Conservation (phyloP, 495 filamentous ascomycete genomes). For the Aeminium ludgeri region DNA sequence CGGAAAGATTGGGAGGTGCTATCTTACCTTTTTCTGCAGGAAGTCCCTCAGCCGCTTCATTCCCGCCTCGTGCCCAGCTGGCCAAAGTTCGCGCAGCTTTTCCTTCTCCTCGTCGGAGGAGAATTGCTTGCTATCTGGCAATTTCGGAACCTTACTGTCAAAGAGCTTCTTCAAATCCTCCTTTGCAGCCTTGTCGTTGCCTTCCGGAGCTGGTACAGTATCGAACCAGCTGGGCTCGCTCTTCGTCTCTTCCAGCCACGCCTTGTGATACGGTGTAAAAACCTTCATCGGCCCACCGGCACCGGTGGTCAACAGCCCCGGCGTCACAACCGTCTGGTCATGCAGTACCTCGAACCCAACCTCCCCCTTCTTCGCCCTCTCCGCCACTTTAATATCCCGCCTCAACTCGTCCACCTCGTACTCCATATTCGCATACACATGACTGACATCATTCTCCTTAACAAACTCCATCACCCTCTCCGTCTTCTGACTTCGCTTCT, state of each 20-base stretch:
- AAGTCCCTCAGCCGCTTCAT: conserved; percentile 26
- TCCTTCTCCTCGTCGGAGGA: conserved; percentile 21
- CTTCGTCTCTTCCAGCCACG: conserved; percentile 25
- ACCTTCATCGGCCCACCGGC: conserved; percentile 28
- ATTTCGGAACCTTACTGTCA: conserved; percentile 17
- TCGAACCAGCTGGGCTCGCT: conserved; percentile 22
- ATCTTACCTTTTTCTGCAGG: conserved; percentile 17
- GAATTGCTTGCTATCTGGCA: conserved; percentile 27
- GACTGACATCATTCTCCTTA: conserved; percentile 23
- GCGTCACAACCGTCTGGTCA: conserved; percentile 29
- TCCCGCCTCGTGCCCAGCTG: conserved; percentile 27
- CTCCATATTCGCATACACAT: conserved; percentile 40
- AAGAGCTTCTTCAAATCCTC: conserved; percentile 23
- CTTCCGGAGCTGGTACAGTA: conserved; percentile 19
- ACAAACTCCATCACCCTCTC: conserved; percentile 24
- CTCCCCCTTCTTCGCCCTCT: conserved; percentile 15
- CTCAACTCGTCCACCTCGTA: conserved; percentile 47
- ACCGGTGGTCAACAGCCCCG: conserved; percentile 22
- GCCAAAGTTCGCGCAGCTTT: conserved; percentile 28
- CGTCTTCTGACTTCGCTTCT: conserved; percentile 23
- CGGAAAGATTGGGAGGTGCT: too few relatives aligned
- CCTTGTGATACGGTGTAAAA: conserved; percentile 28
- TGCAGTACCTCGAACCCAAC: conserved; percentile 20
- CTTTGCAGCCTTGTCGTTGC: conserved; percentile 15
- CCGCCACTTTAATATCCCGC: conserved; percentile 25